Base-by-base conservation (phyloP, 2,329 filamentous ascomycete genomes). In the Penicillium sp. region DNA sequence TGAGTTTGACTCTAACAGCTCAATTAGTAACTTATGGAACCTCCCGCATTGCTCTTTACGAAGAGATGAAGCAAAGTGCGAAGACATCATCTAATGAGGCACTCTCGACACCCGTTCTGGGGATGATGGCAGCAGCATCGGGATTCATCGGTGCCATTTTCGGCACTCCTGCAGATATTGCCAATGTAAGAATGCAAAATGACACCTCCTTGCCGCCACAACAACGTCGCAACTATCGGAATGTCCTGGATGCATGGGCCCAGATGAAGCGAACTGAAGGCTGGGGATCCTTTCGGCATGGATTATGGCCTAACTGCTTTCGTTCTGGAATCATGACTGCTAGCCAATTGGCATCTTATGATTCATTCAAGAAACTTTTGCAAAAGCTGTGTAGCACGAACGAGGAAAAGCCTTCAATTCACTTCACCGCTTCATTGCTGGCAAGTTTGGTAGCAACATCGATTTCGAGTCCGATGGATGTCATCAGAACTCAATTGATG, bases 401-500 rank as follows among this genome's bases (percentile, higher is more conserved):
- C 40, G 83, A 78, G 23, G 87, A 95, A 66, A 86, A 82, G 57
- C 79, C 91, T n/a, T 81, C 81, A 6, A 91, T 90, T 13, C 91
- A 96, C 71, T 91, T 95, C 67, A 82, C 85, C 0, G 88, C 91
- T 2, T 90, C 86, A 0, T 86, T 94, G 65, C 75, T 92, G 55
- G 90, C 90, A 1, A 91, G 91, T 9, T 86, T 95, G 56, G 87
- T 92, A 6, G 91, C 91, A 4, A 93, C 91, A 1, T 94, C 91
- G 0, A 83, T 93, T 11, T 94, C 90, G 62, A 91, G 87, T 53
- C 91, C 91, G 0, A 87, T 95, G 47, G 91, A 95, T 72, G 91
- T 96, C 26, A 87, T 96, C 76, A 95, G 95, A 81, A 96, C 91
- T 9, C 81, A 90, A 21, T 84, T 95, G 66, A 96, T 96, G 91